Conservation (phyloP, 257 asterid species). For the Linderniella brevidens region DNA sequence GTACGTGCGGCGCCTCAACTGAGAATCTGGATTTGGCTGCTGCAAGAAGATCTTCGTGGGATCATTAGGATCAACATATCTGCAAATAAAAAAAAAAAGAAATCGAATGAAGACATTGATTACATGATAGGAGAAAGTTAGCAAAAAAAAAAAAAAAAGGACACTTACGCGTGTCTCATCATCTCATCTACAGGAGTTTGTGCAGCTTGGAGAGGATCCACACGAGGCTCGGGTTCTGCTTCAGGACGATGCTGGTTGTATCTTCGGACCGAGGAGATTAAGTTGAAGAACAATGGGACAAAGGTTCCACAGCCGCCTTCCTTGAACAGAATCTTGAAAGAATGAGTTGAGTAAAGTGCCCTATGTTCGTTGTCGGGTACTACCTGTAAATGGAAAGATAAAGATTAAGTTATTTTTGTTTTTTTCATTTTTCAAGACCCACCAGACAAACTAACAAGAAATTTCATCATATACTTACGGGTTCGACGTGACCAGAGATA, state of each 20-base stretch:
- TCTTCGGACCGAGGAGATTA: conserved; percentile 60
- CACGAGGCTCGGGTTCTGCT: conserved; percentile 27
- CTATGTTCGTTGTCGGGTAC: conserved; percentile 71
- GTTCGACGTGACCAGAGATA: conserved; percentile 50
- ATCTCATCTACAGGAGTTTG: conserved; percentile 92
- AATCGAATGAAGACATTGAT: neutral
- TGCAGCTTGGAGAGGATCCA: conserved; percentile 91
- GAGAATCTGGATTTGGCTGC: conserved; percentile 74
- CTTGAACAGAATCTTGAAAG: conserved; percentile 89
- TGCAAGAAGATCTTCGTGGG: conserved; percentile 89
- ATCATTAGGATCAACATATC: conserved; percentile 89
- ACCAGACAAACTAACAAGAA: neutral
- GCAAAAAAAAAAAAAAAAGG: neutral
- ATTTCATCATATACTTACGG: conserved; percentile 22
- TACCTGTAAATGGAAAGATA: conserved; percentile 30
- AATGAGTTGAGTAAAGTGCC: conserved; percentile 73
- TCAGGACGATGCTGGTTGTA: conserved; percentile 26
- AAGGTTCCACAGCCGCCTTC: conserved; percentile 99
- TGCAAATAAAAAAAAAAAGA: conserved; percentile 18
- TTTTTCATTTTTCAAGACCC: neutral
- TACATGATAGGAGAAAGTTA: neutral
- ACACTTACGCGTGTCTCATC: conserved; percentile 80
- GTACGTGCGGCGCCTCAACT: conserved; percentile 85
- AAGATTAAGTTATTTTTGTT: neutral
- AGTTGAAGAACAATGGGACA: conserved; percentile 72